These are phyloP conservation scores for Lactuca saligna DNA, from an alignment of 129 eudicot species.

Conservation along the genomic window DNA sequence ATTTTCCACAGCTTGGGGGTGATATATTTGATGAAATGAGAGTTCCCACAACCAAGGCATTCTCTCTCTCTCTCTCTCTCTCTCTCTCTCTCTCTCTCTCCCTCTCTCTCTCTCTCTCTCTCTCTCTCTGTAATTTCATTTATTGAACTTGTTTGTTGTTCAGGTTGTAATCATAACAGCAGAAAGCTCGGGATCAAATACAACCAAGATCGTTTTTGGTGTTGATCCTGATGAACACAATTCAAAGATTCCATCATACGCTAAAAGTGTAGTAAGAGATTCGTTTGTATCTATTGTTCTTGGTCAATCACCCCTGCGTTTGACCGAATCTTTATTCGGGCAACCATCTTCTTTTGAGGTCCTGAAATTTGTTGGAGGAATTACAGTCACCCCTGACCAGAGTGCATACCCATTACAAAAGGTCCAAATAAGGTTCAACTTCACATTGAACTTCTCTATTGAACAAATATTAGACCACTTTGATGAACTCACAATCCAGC, in stretches of 20 bases:
- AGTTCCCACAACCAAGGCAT: conserved; percentile 61
- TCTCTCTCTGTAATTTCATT: not conserved
- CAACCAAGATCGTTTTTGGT: conserved; percentile 70
- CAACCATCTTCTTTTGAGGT: conserved; percentile 81
- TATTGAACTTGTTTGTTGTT: conserved; percentile 16
- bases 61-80: conserved; percentile 19
- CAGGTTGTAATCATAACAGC: conserved; percentile 80
- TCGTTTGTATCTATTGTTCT: conserved; percentile 59
- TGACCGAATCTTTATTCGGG: conserved; percentile 81
- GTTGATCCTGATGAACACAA: conserved; percentile 62
- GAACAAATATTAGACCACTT: conserved; percentile 66
- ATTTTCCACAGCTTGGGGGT: conserved; percentile 52
- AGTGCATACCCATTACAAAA: conserved; percentile 74
- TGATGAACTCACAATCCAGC: conserved; percentile 66
- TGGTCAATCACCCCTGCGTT: conserved; percentile 42
- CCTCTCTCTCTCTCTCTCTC: conserved; percentile 23
- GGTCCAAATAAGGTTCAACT: conserved; percentile 80
- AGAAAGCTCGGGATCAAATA: conserved; percentile 50
- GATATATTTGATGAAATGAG: conserved; percentile 85
- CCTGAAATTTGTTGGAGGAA: conserved; percentile 88
- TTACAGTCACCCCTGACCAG: conserved; percentile 76
- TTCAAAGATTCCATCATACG: conserved; percentile 43
- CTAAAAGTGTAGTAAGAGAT: conserved; percentile 63
- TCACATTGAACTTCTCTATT: conserved; percentile 79
- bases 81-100: conserved; percentile 3